Evolutionary conservation across 306 rosid species (phyloP), one percentile per base, ranked within the genome.

Genomic region (Ceratonia siliqua): DNA sequence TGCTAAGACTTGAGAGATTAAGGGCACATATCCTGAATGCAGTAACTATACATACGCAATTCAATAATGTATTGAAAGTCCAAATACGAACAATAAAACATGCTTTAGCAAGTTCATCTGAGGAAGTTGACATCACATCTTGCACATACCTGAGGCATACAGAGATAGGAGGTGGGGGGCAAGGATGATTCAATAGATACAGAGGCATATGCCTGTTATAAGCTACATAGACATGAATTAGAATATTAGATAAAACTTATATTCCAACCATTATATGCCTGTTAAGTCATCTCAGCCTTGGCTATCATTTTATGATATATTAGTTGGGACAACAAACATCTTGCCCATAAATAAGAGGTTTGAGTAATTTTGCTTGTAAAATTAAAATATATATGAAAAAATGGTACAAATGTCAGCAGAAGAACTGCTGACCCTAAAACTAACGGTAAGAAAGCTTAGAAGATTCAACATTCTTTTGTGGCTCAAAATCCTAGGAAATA

Each of bases 41-140:
- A 78, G 50, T 15, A n/a, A 71, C 50, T 33, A 52, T 36, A 70
- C 43, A 27, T 41, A 42, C n/a, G 58, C 10, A 79, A 33, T 30
- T 62, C 41, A 55, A 11, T 14, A 54, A 14, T 14, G 30, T 46
- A 52, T 62, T 14, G 35, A 53, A 72, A 32, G 66, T 38, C 14
- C 57, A 76, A 70, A 49, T 5, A 30, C 10, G 43, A 42, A 43
- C 74, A 27, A 33, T 43, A 30, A 45, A 68, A 42, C 41, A 8
- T 52, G 32, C 4, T 14, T 13, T 35, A 30, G 25, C 22, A 39
- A 21, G 33, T 48, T 70, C 65, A 70, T 70, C 27, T 10, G 27
- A 46, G 30, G 39, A 32, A 9, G 27, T 10, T 22, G 49, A 33
- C 8, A 50, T 52, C 57, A 56, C 24, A 57, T 24, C 35, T 15